Percentiles rank a stretch among this genome's conserved stretches.
Evolutionary conservation across 768 basidiomycete species (phyloP).

Genomic region (Trametes cinnabarina): DNA sequence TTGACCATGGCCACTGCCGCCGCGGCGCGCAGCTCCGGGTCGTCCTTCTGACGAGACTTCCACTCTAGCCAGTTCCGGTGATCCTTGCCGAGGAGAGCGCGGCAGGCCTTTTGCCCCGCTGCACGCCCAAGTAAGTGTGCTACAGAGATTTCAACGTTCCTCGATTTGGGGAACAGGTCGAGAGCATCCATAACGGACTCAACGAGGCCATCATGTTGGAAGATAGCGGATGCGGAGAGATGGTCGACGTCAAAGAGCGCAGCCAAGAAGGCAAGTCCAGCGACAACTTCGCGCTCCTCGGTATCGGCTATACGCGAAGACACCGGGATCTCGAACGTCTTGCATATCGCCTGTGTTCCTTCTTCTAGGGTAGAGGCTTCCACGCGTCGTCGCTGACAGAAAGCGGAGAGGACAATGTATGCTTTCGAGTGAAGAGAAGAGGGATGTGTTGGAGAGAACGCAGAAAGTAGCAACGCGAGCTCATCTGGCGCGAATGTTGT

Average conservation of each 20-base stretch:
- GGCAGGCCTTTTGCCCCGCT: conserved; percentile 69
- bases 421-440: conserved; percentile 57
- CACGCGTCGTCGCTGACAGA: conserved; percentile 57
- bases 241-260: conserved; percentile 85
- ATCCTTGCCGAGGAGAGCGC: conserved; percentile 56
- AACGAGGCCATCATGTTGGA: conserved; percentile 59
- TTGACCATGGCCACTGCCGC: conserved; percentile 80
- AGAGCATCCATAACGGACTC: conserved; percentile 67
- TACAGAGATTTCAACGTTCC: conserved; percentile 52
- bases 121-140: conserved; percentile 78
- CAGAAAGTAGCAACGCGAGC: conserved; percentile 53
- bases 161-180: conserved; percentile 57
- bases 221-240: conserved; percentile 60
- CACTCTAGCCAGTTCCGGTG: conserved; percentile 65
- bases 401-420: conserved; percentile 64
- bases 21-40: conserved; percentile 51
- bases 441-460: conserved; percentile 45
- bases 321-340: conserved; percentile 50
- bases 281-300: conserved; percentile 49
- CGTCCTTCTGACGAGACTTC: conserved; percentile 47
- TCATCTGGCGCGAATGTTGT: conserved; percentile 52
- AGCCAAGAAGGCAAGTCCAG: conserved; percentile 64
- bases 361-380: conserved; percentile 32
- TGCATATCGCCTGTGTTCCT: conserved; percentile 49
- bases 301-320: conserved; percentile 52